A percentile compares a stretch with the other conserved stretches of the same genome.
These are phyloP conservation scores for Aspergillus conjunctus DNA, from an alignment of 495 filamentous ascomycete genomes.

Conservation along the genomic window DNA sequence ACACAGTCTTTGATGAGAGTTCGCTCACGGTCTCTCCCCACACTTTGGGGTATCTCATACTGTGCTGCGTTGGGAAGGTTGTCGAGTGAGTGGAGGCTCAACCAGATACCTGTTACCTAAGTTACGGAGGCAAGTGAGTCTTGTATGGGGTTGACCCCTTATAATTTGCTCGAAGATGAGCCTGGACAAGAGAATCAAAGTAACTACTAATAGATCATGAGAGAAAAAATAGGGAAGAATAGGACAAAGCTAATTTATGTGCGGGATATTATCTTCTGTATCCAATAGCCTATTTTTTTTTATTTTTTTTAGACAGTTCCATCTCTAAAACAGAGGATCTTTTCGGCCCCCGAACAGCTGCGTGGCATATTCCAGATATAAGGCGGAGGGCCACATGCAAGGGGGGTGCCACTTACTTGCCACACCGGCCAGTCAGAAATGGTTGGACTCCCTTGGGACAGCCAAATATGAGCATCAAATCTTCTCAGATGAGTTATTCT, in stretches of 20 bases:
- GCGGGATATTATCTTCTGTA: background rate
- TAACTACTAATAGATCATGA: too few relatives aligned
- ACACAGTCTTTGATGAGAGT: background rate
- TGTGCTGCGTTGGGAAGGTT: conserved; percentile 3
- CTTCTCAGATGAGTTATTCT: background rate
- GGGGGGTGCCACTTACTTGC: background rate
- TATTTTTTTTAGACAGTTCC: background rate
- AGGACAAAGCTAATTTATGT: background rate
- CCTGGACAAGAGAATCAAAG: too few relatives aligned
- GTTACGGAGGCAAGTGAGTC: background rate
- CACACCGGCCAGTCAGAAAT: background rate
- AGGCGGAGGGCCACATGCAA: background rate
- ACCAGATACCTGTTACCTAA: background rate
- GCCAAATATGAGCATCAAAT: background rate
- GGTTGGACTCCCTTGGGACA: background rate
- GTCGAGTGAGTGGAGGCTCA: background rate
- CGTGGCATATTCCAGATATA: background rate
- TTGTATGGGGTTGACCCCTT: background rate
- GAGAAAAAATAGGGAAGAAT: background rate
- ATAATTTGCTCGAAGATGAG: background rate
- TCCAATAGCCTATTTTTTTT: background rate
- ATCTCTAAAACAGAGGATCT: background rate
- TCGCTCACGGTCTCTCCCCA: background rate
- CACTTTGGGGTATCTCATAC: background rate
- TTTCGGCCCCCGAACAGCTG: background rate